Evolutionary conservation across 768 basidiomycete species (phyloP).

Genomic region (Amanita inopinata): DNA sequence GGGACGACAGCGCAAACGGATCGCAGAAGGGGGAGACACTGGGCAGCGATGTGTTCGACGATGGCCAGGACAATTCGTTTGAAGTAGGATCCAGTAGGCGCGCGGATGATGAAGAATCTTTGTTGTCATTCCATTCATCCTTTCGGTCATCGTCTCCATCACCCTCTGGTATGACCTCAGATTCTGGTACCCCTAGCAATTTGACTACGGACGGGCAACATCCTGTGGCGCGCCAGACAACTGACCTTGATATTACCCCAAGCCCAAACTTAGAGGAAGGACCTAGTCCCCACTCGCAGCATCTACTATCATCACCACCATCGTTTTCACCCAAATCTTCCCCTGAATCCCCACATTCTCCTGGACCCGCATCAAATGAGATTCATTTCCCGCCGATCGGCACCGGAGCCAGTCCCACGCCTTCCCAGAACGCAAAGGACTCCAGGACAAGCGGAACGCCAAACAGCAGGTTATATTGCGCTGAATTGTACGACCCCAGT

Average conservation of each 20-base stretch:
- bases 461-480: too few relatives aligned
- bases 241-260: too few relatives aligned
- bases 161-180: constrained; percentile 14
- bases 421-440: too few relatives aligned
- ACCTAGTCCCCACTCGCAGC: neutral
- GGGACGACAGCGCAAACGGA: constrained; percentile 12
- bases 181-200: constrained; percentile 15
- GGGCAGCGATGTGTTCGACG: constrained; percentile 48
- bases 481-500: too few relatives aligned
- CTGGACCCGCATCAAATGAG: neutral
- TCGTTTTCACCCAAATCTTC: neutral
- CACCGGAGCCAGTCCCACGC: neutral
- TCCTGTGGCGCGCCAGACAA: neutral
- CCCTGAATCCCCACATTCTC: neutral
- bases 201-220: constrained; percentile 2
- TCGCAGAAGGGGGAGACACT: neutral
- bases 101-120: constrained; percentile 6
- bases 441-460: too few relatives aligned
- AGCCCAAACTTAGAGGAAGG: too few relatives aligned
- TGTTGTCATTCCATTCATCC: constrained; percentile 17
- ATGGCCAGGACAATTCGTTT: constrained; percentile 37
- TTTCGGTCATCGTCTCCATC: constrained; percentile 15
- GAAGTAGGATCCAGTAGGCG: constrained; percentile 4
- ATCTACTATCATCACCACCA: neutral
- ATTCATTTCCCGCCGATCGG: neutral